phyloP scores from a whole-genome alignment of 2,329 filamentous ascomycete species.

The Corynespora cassiicola region DNA sequence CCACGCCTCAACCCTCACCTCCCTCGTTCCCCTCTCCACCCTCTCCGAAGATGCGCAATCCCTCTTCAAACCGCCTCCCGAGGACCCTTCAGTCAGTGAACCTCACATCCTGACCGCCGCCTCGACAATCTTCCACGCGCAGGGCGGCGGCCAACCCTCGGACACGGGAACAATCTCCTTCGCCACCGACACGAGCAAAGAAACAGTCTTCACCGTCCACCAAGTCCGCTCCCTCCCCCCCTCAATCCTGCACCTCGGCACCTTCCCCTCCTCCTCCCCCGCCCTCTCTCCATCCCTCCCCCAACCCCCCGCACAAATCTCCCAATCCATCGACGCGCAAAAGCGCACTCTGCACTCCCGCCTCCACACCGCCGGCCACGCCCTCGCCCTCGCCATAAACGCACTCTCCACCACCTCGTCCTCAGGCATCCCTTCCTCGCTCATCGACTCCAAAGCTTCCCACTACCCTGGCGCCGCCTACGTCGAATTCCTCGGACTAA shows the following conservation, averaged over 20 bases:
- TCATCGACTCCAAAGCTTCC: conserved; percentile 73
- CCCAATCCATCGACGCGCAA: conserved; percentile 65
- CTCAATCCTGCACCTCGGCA: conserved; percentile 71
- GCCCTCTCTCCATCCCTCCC: conserved; percentile 41
- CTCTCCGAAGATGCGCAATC: conserved; percentile 60
- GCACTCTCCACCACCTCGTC: conserved; percentile 57
- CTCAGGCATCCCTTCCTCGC: conserved; percentile 47
- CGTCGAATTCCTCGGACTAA: conserved; percentile 71
- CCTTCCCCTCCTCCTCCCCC: conserved; percentile 48
- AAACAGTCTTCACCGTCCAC: conserved; percentile 58
- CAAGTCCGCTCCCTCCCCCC: conserved; percentile 62
- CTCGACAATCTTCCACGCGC: conserved; percentile 76
- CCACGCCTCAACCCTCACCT: conserved; percentile 54
- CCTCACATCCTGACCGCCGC: conserved; percentile 67
- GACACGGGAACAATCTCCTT: conserved; percentile 70
- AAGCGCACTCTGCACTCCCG: conserved; percentile 70
- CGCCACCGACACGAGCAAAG: conserved; percentile 8
- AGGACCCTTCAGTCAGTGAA: conserved; percentile 37
- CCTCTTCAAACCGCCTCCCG: conserved; percentile 64
- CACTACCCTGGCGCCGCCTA: conserved; percentile 73
- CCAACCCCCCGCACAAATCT: conserved; percentile 54
- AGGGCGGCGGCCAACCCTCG: conserved; percentile 76
- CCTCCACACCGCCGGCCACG: conserved; percentile 76
- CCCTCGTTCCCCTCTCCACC: conserved; percentile 56
- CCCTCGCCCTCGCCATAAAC: conserved; percentile 72